phyloP scores from a whole-genome alignment of 345 rosid genomes.

The Firmiana major region DNA sequence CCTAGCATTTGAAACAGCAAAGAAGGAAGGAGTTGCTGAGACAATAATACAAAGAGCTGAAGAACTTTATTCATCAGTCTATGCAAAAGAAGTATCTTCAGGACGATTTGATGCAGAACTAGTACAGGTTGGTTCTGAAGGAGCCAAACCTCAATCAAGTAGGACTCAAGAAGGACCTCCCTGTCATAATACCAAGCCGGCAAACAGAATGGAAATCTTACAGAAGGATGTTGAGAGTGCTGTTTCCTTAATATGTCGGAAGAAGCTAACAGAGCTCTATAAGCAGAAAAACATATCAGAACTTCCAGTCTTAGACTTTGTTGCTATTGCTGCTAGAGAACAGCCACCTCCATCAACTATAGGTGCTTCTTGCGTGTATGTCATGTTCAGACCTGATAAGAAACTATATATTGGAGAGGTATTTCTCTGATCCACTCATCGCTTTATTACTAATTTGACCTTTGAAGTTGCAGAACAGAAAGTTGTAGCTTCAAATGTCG shows the following conservation, averaged over 20 bases:
- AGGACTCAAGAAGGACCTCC: constrained; percentile 20
- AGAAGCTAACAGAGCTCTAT: constrained; percentile 49
- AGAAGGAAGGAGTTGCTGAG: constrained; percentile 86
- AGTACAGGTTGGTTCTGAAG: constrained; percentile 21
- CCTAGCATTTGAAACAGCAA: constrained; percentile 98
- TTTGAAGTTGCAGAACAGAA: background rate
- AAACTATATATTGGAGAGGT: constrained; percentile 90
- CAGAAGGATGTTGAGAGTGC: constrained; percentile 44
- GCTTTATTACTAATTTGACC: background rate
- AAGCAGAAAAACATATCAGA: constrained; percentile 31
- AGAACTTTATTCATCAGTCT: constrained; percentile 58
- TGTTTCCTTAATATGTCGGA: constrained; percentile 45
- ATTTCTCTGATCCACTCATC: background rate
- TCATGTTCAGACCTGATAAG: constrained; percentile 76
- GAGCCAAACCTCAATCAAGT: constrained; percentile 18
- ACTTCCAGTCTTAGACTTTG: constrained; percentile 38
- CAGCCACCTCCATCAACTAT: constrained; percentile 94
- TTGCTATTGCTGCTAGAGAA: constrained; percentile 63
- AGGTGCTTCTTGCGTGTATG: constrained; percentile 81
- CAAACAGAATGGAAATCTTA: constrained; percentile 27
- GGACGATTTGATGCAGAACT: constrained; percentile 21
- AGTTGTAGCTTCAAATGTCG: background rate
- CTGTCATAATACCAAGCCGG: constrained; percentile 24
- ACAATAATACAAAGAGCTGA: constrained; percentile 71
- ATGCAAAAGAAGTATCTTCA: constrained; percentile 18